A percentile compares a stretch with the other conserved stretches of the same genome.
Conservation (phyloP, 345 rosid genomes). For the Camelina sativa region DNA sequence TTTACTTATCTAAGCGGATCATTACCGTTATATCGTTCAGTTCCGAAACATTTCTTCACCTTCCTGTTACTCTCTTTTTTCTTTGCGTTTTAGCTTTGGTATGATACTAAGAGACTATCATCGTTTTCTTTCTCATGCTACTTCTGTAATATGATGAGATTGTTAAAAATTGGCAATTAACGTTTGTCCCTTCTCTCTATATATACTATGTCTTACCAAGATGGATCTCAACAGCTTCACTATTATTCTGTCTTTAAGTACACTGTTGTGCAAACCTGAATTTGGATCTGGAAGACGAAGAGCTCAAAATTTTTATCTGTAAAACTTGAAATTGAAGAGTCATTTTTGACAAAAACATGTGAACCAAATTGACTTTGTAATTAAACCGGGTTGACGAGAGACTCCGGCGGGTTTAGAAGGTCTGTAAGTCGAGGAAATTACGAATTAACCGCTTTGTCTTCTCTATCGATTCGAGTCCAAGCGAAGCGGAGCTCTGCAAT, state of each 20-base stretch:
- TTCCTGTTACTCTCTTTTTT: background rate
- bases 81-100: background rate
- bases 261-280: background rate
- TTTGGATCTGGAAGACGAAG: too few species aligned
- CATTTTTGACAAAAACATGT: background rate
- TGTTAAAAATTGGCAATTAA: background rate
- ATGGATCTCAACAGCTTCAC: background rate
- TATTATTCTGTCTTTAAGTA: background rate
- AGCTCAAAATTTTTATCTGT: background rate
- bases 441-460: conserved; percentile 25
- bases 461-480: conserved; percentile 14
- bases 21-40: background rate
- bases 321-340: background rate
- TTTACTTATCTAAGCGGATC: conserved; percentile 6
- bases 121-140: background rate
- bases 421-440: background rate
- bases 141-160: conserved; percentile 19
- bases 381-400: background rate
- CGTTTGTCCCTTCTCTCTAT: background rate
- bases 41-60: conserved; percentile 12
- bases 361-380: background rate
- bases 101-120: conserved; percentile 38
- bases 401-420: background rate
- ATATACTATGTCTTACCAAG: background rate
- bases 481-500: conserved; percentile 11